These are phyloP conservation scores for Fragaria vesca DNA, from an alignment of 306 rosid species.

Conservation along the genomic window DNA sequence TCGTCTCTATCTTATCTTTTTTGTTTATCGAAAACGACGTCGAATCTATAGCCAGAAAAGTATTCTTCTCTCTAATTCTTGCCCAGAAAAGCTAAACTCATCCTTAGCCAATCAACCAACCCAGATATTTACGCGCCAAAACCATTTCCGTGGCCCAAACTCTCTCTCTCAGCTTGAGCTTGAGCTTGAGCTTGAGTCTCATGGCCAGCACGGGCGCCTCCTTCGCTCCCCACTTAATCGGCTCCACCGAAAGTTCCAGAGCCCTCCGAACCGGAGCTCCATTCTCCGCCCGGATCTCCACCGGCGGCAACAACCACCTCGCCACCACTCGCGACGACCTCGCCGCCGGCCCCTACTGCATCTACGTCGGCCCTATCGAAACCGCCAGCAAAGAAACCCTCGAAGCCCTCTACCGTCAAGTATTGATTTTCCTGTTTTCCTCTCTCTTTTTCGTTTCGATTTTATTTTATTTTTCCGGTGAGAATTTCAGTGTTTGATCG, in stretches of 20 bases:
- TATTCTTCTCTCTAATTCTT: neutral
- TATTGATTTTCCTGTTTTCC: neutral
- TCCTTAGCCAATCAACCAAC: constrained; percentile 20
- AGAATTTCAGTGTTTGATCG: neutral
- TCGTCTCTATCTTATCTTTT: too few relatives aligned
- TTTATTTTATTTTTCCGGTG: neutral
- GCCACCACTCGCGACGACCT: constrained; percentile 35
- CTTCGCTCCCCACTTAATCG: constrained; percentile 33
- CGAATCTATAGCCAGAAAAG: neutral
- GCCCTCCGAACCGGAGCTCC: constrained; percentile 32
- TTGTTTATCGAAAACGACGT: neutral
- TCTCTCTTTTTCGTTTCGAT: neutral
- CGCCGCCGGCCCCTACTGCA: constrained; percentile 58
- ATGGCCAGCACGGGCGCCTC: constrained; percentile 70
- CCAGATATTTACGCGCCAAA: constrained; percentile 40
- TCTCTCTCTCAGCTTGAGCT: constrained; percentile 1
- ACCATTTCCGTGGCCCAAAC: constrained; percentile 30
- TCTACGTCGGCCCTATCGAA: constrained; percentile 77
- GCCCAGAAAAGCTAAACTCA: neutral
- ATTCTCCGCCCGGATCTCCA: constrained; percentile 45
- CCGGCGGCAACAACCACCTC: constrained; percentile 31
- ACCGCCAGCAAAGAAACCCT: constrained; percentile 81
- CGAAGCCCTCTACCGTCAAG: constrained; percentile 82
- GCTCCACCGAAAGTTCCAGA: constrained; percentile 42
- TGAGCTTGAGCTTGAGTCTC: constrained; percentile 17